A percentile compares a stretch with the other conserved stretches of the same genome.
phyloP scores from a whole-genome alignment of 306 rosid species.

The Prinsepia uniflora region DNA sequence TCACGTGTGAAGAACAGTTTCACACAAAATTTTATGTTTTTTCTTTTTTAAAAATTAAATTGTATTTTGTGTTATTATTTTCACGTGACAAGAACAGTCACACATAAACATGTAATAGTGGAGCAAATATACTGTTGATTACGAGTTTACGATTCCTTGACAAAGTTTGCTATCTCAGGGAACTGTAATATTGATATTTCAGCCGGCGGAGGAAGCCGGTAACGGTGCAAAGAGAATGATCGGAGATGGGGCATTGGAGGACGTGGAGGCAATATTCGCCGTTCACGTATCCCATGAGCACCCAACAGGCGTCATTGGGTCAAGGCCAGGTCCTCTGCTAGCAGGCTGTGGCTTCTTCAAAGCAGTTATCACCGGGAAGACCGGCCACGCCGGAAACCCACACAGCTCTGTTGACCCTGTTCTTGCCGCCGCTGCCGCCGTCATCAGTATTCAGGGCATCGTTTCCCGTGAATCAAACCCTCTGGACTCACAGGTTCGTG shows the following conservation, averaged over 20 bases:
- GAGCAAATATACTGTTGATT: background rate
- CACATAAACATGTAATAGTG: too few relatives aligned
- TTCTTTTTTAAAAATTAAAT: too few relatives aligned
- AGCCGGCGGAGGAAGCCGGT: constrained; percentile 98
- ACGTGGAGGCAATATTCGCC: constrained; percentile 93
- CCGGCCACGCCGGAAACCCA: constrained; percentile 38
- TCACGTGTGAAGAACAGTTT: too few relatives aligned
- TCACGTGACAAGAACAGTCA: too few relatives aligned
- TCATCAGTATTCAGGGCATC: constrained; percentile 86
- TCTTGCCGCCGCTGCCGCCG: constrained; percentile 80
- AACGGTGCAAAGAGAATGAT: constrained; percentile 95
- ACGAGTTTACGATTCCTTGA: background rate
- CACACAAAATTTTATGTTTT: too few relatives aligned
- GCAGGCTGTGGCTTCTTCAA: constrained; percentile 96
- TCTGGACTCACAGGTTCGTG: constrained; percentile 71
- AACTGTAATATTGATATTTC: constrained; percentile 79
- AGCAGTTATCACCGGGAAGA: constrained; percentile 66
- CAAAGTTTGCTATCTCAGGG: constrained; percentile 42
- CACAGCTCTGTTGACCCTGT: constrained; percentile 68
- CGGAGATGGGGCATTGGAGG: constrained; percentile 71
- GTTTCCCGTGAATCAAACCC: constrained; percentile 96
- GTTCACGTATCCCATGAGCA: constrained; percentile 83
- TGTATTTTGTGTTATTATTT: too few relatives aligned
- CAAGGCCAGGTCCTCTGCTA: constrained; percentile 79
- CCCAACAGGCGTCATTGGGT: constrained; percentile 74